Evolutionary conservation across 2,329 filamentous ascomycete species (phyloP), one percentile per base, ranked within the genome.

Genomic region (Ophiosphaerella korrae): DNA sequence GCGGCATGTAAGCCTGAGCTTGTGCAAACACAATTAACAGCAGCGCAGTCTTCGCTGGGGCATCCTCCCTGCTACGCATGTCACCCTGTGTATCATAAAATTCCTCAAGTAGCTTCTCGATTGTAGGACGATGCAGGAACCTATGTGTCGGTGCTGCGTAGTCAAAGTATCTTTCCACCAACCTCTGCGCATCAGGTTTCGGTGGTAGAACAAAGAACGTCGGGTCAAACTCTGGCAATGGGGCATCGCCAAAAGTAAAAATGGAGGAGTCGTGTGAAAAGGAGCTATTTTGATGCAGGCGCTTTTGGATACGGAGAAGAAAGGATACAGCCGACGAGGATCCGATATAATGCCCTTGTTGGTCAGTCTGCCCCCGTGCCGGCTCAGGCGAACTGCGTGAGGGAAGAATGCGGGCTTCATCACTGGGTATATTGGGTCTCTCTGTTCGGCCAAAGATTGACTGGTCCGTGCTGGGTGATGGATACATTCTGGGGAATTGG

Each of bases 141-240:
- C 83, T 78, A 56, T 85, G 84, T 0, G 83, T 86, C 0, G 83
- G 82, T 16, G 84, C 81, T 6, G 82, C 83, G 49, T 82, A 83
- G 40, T 85, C 82, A 53, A 86, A 86, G 46, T 85, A 86, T 6
- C 82, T 71, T 7, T 75, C 73, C 4, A 85, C 68, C 2, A 84
- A 60, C 18, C 77, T 74, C 45, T 66, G 71, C 45, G 31, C 77
- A 72, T 38, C 77, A 47, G 4, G 76, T 74, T 45, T 84, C 47
- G 41, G 72, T 52, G 52, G 76, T 29, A 82, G 59, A 6, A 77
- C 66, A 48, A 77, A 79, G 45, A 77, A 76, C 0, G 74, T 73
- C 1, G 73, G 66, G 53, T 79, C 76, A 36, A 74, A 74, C 3
- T 79, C 74, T 0, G 77, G 76, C 6, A 81, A 53, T 2, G 77